Base-by-base conservation (phyloP, 2,329 filamentous ascomycete genomes). In the Exophiala phaeomuriformis region DNA sequence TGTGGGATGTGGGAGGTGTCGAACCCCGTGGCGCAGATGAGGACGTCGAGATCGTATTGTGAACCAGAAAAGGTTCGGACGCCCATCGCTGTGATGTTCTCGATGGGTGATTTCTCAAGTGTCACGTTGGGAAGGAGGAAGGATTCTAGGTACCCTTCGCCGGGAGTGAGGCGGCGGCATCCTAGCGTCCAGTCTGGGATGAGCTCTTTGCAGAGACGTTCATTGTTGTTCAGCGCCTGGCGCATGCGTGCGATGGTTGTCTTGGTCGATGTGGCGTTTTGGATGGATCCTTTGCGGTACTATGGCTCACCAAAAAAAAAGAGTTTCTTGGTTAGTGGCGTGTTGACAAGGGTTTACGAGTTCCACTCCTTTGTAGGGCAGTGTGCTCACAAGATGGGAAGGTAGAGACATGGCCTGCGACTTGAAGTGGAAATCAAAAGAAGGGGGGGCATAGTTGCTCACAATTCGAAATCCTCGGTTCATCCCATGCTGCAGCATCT, bases 141-240 rank as follows among this genome's bases (percentile, higher is more conserved):
- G 2, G 76, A 72, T 60, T 78, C 74, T 5, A 79, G 70, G 59
- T 77, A 79, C 0, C 76, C 75, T 28, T 73, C 72, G 0, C 76
- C 76, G 0, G 77, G 77, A 0, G 77, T 77, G 12, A 77, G 59
- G 1, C 76, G 68, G 6, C 75, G 67, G 52, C 76, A 79, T 1
- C 75, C 75, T 4, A 66, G 53, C 7, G 53, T 51, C 52, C 61
- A 66, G 1, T 62, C 55, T 1, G 65, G 67, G 12, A 62, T 62
- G 30, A 63, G 56, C 27, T 55, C 45, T 2, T 61, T 56, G 33
- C 55, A 57, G 1, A 66, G 54, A 1, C 61, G 54, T 0, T 55
- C 47, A 41, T 65, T 57, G 46, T 66, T 44, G 29, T 61, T 53
- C 19, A 61, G 49, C 5, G 52, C 52, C 19, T 48, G 45, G 7